Evolutionary conservation across 345 rosid species (phyloP).

Genomic region (Carallia brachiata): DNA sequence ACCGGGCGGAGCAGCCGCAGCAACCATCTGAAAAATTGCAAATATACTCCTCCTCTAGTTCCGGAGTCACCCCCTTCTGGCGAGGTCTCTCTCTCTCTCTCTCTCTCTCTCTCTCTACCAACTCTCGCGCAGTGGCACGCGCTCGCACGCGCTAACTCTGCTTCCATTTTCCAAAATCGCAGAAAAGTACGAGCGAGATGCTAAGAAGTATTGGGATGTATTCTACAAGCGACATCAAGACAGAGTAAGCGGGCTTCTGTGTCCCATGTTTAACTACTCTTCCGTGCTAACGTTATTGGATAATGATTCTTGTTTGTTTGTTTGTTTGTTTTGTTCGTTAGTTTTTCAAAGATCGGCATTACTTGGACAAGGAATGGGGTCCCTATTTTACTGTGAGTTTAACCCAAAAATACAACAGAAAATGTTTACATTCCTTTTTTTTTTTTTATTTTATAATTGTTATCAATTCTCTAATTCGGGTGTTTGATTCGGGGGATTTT

Average conservation of each 20-base stretch:
- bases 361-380: constrained; percentile 95
- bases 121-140: not conserved
- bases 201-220: constrained; percentile 85
- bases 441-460: constrained; percentile 8
- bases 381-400: constrained; percentile 66
- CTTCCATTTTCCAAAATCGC: constrained; percentile 1
- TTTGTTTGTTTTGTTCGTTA: constrained; percentile 18
- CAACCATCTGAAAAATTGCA: constrained; percentile 44
- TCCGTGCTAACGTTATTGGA: not conserved
- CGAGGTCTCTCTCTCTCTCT: constrained; percentile 46
- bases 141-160: not conserved
- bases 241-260: constrained; percentile 32
- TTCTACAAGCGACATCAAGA: constrained; percentile 87
- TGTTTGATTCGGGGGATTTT: constrained; percentile 6
- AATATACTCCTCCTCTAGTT: constrained; percentile 55
- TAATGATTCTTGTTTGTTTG: constrained; percentile 3
- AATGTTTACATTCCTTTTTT: not conserved
- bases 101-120: not conserved
- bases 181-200: constrained; percentile 86
- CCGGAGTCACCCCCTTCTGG: constrained; percentile 74
- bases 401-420: not conserved
- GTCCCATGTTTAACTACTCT: not conserved
- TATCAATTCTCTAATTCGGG: not conserved
- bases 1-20: constrained; percentile 29
- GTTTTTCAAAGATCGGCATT: constrained; percentile 96